These are phyloP conservation scores for Zarea fungicola DNA, from an alignment of 2,329 filamentous ascomycete species.

Conservation along the genomic window DNA sequence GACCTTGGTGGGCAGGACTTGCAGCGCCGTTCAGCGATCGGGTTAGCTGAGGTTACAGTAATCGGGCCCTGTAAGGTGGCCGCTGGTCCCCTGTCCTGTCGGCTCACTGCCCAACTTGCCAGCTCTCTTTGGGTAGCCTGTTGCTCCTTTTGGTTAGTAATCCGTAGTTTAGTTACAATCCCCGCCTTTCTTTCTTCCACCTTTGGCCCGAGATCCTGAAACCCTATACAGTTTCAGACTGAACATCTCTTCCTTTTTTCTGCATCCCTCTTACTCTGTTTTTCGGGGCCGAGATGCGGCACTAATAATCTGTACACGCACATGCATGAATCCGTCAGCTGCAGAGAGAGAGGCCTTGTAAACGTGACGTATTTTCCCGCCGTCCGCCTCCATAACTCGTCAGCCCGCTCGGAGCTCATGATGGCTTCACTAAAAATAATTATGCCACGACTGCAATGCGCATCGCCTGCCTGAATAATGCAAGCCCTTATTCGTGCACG, in stretches of 20 bases:
- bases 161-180: too few species aligned
- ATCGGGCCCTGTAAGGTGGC: background rate
- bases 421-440: background rate
- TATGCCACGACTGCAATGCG: background rate
- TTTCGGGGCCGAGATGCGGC: background rate
- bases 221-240: constrained; percentile 9
- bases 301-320: too few species aligned
- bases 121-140: background rate
- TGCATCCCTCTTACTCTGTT: background rate
- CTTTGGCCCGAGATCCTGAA: background rate
- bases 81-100: background rate
- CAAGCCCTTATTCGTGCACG: too few species aligned
- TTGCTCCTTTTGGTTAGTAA: too few species aligned
- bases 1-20: too few species aligned
- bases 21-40: background rate
- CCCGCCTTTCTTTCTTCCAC: background rate
- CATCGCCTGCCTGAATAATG: background rate
- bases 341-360: too few species aligned
- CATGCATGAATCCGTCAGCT: too few species aligned
- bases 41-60: background rate
- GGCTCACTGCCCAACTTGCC: background rate
- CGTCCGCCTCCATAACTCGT: too few species aligned
- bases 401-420: background rate
- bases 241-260: background rate
- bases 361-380: too few species aligned